Evolutionary conservation across 768 basidiomycete species (phyloP).

Genomic region (Panellus pusillus): DNA sequence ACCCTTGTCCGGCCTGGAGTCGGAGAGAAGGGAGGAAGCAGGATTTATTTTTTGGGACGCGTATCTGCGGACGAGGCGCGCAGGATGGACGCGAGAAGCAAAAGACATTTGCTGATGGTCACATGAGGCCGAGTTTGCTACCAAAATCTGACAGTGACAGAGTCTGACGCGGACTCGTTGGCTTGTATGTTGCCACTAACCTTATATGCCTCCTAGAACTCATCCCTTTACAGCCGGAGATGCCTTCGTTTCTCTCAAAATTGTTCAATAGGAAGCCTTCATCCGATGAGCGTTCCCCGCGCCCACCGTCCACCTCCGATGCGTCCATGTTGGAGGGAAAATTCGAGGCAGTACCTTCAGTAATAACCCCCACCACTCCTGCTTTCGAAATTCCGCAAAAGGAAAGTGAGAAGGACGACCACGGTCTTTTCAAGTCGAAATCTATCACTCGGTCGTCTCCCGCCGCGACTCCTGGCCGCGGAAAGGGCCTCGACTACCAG

Average conservation of each 20-base stretch:
- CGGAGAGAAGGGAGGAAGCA: slow-evolving; percentile 57
- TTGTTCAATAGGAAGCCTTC: slow-evolving; percentile 64
- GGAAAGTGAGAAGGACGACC: slow-evolving; percentile 45
- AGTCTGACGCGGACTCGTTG: too few relatives aligned
- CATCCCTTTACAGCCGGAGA: slow-evolving; percentile 16
- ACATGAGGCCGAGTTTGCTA: too few relatives aligned
- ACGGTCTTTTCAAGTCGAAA: slow-evolving; percentile 52
- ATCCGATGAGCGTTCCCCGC: slow-evolving; percentile 37
- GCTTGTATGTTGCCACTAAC: neutral
- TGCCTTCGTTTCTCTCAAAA: slow-evolving; percentile 75
- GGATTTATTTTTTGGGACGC: slow-evolving; percentile 44
- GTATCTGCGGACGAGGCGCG: slow-evolving; percentile 32
- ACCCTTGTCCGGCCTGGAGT: slow-evolving; percentile 58
- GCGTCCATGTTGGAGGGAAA: slow-evolving; percentile 66
- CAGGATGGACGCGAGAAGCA: neutral
- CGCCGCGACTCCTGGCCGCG: slow-evolving; percentile 24
- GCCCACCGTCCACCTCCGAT: slow-evolving; percentile 35
- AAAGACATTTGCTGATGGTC: slow-evolving; percentile 1
- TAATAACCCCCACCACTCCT: slow-evolving; percentile 38
- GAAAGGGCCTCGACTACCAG: slow-evolving; percentile 42
- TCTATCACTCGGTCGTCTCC: slow-evolving; percentile 40
- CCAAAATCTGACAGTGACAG: too few relatives aligned
- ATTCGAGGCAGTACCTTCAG: slow-evolving; percentile 68
- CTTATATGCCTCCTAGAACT: neutral
- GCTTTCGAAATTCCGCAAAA: slow-evolving; percentile 35